Percentiles rank a stretch among this genome's conserved stretches.
These are phyloP conservation scores for Oemleria cerasiformis DNA, from an alignment of 306 rosid genomes.

Conservation along the genomic window DNA sequence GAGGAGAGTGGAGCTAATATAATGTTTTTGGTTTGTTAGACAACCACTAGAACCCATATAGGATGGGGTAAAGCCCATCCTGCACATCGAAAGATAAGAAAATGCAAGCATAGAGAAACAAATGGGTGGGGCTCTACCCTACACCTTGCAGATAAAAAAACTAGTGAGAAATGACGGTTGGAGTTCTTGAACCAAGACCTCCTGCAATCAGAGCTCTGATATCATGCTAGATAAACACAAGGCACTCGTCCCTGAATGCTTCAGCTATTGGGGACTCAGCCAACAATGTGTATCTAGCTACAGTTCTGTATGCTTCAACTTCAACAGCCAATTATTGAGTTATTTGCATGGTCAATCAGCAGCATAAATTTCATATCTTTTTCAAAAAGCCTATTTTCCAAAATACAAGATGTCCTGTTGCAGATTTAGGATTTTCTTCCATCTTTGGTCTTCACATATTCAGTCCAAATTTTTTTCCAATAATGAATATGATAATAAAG, in stretches of 20 bases:
- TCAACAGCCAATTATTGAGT: neutral
- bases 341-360: neutral
- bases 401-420: neutral
- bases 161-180: neutral
- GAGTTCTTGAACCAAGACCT: neutral
- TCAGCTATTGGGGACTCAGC: neutral
- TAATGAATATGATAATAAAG: constrained; percentile 4
- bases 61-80: neutral
- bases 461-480: neutral
- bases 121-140: neutral
- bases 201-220: neutral
- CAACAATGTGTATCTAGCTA: neutral
- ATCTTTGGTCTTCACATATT: constrained; percentile 5
- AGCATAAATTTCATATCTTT: neutral
- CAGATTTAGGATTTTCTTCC: constrained; percentile 20
- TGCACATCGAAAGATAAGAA: neutral
- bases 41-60: neutral
- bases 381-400: neutral
- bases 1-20: neutral
- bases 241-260: neutral
- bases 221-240: neutral
- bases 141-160: neutral
- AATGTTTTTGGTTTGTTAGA: neutral
- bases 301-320: neutral
- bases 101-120: neutral